Evolutionary conservation across 129 eudicot species (phyloP), one percentile per base, ranked within the genome.

Genomic region (Silybum marianum): DNA sequence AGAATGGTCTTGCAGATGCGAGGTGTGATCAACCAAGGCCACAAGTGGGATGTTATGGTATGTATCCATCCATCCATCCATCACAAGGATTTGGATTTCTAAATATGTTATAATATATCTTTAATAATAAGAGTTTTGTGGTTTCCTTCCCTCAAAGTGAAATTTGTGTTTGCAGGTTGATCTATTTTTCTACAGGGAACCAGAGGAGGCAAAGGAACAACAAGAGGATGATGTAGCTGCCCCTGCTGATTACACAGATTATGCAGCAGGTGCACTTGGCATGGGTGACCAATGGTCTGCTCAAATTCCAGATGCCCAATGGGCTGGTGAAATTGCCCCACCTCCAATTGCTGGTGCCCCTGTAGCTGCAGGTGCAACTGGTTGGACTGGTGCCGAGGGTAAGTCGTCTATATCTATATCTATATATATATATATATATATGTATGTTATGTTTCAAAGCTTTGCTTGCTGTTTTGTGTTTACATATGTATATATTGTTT

Each of bases 1-100:
- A 91, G 98, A 85, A 91, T 93, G 98, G 98, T 93, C 9, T 79
- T 93, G 78, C 98, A 93, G 73, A 93, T 93, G 98, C 86, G 98
- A 2, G 92, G 92, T 73, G 88, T 84, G 24, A 86, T 93, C 71
- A 81, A 84, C 0, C 94, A 87, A 40, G 96, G 96, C 26, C 97
- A 90, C 75, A 93, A 90, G 69, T 93, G 97, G 97, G 97, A 93
- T 36, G 87, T 90, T 19, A 93, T 93, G 98, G 98, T 93, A 88
- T 24, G 74, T 4, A 32, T 32, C 0, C 6, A 28, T n/a, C n/a
- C n/a, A n/a, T n/a, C n/a, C n/a, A n/a, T n/a, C n/a, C 34, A 72
- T 7, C 23, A 0, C 18, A 11, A 6, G 2, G 4, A 9, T 2
- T n/a, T 72, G 6, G 26, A 7, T 73, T 44, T 46, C n/a, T 42